Base-by-base conservation (phyloP, 2,329 filamentous ascomycete genomes). In the Fusarium sp. region DNA sequence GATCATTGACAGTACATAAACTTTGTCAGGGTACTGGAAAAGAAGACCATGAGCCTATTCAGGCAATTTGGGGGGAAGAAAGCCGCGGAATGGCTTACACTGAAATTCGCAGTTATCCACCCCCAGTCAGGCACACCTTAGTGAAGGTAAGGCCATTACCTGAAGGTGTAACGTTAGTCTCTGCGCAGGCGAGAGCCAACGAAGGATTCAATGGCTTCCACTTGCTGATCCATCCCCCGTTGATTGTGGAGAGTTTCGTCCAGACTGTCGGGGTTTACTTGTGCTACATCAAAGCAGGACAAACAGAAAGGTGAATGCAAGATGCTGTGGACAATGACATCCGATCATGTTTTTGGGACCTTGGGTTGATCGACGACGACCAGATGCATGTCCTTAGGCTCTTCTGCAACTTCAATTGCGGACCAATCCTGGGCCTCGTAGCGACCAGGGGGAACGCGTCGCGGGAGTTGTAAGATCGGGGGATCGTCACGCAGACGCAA, bases 391-490 rank as follows among this genome's bases (percentile, higher is more conserved):
- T 47, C 37, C 42, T 23, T 36, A 14, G 21, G 47, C 29, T 25
- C 14, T 49, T 32, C 48, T 44, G 43, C 55, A 44, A 60, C 33
- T 8, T 63, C 33, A 19, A 60, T 38, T 19, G 61, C 38, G 56
- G 46, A 42, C 61, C 56, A 65, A 63, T 63, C 57, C 61, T 21
- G 31, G 38, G 31, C 21, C n/a, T 35, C 35, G 13, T 38, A 37
- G 23, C 11, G 36, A 33, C 47, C 37, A 36, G 61, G 61, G 47
- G 38, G 23, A 23, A 43, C 27, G 38, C 54, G 43, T 55, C 39
- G 62, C 53, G 62, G 62, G 62, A 65, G 62, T 63, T 63, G 58
- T 21, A 66, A 66, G 62, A 65, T 65, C 62, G 62, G 62, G 62
- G 62, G 62, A 65, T 65, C 62, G 57, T 60, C 62, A 42, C 53